Evolutionary conservation across 441 rosid species (phyloP).

Genomic region (Pelargonium citronellum): DNA sequence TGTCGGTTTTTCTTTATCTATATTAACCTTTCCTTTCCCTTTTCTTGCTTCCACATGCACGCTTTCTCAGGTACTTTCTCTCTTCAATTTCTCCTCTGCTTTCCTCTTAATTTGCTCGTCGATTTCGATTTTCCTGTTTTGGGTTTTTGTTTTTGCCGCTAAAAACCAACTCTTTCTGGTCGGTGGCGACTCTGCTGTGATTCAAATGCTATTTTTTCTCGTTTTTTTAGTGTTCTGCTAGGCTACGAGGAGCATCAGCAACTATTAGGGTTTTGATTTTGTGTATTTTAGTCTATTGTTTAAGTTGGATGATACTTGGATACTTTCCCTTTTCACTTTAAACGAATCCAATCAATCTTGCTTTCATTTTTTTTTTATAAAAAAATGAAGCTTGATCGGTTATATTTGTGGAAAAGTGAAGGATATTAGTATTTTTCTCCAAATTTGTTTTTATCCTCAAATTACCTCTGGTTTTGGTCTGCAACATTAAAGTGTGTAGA

Average conservation of each 20-base stretch:
- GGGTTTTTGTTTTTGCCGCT: neutral
- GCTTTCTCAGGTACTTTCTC: conserved; percentile 20
- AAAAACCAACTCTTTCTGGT: neutral
- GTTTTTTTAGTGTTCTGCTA: neutral
- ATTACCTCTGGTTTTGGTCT: neutral
- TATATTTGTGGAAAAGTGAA: conserved; percentile 1
- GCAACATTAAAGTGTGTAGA: too few relatives aligned
- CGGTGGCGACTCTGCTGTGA: neutral
- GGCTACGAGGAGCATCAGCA: neutral
- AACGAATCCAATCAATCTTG: neutral
- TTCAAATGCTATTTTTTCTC: neutral
- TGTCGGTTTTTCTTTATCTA: conserved; percentile 12
- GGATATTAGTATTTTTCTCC: neutral
- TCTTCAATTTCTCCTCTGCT: neutral
- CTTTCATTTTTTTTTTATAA: neutral
- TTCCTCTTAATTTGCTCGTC: neutral
- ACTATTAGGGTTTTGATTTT: conserved; percentile 11
- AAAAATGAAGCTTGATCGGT: neutral
- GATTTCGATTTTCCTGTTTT: neutral
- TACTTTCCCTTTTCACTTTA: conserved; percentile 2
- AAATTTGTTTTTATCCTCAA: neutral
- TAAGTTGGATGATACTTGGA: neutral
- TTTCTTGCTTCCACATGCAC: conserved; percentile 18
- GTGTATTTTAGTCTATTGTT: neutral
- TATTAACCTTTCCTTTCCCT: neutral